Evolutionary conservation across 345 rosid genomes (phyloP).

Genomic region (Salix koriyanagi): DNA sequence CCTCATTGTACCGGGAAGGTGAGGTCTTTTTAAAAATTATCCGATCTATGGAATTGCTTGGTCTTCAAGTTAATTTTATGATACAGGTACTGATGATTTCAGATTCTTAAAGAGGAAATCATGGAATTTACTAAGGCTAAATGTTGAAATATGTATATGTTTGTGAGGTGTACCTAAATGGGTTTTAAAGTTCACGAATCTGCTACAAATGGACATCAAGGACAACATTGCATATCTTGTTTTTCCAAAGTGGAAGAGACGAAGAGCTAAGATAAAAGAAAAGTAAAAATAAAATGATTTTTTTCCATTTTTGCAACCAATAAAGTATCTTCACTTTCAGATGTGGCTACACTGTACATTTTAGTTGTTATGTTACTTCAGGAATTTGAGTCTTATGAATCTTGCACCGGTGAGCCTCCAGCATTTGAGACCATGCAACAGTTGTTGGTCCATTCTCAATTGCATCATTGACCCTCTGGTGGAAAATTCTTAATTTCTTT

Average conservation of each 20-base stretch:
- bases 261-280: not conserved
- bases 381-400: not conserved
- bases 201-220: not conserved
- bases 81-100: not conserved
- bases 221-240: not conserved
- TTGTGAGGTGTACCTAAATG: not conserved
- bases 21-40: conserved; percentile 5
- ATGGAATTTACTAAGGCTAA: not conserved
- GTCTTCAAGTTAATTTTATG: not conserved
- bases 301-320: not conserved
- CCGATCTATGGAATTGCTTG: not conserved
- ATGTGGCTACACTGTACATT: not conserved
- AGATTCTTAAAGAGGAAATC: not conserved
- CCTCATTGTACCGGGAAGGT: conserved; percentile 91
- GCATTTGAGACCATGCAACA: not conserved
- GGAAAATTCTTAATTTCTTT: not conserved
- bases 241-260: not conserved
- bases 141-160: not conserved
- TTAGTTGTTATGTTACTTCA: not conserved
- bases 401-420: not conserved
- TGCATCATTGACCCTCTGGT: not conserved
- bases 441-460: not conserved
- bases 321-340: not conserved
- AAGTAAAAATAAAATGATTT: not conserved
- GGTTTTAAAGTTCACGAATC: not conserved